Base-by-base conservation (phyloP, 2,329 filamentous ascomycete species). In the Ceratocystis harringtonii region DNA sequence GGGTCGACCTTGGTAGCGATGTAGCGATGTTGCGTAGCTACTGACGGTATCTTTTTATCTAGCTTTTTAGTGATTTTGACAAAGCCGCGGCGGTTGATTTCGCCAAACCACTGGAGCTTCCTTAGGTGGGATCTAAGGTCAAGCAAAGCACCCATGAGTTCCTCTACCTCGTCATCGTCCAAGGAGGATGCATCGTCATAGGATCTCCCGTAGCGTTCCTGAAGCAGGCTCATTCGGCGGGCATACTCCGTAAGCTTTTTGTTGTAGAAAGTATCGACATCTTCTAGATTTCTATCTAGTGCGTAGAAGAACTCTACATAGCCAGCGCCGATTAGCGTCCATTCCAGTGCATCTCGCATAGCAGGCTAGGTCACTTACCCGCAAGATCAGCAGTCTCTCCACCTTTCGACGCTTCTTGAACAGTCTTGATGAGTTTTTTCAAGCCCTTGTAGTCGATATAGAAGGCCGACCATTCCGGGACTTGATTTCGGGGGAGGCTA, bases 21-120 rank as follows among this genome's bases (percentile, higher is more conserved):
- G 72, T 97, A 99, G 66, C 86, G 84, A 73, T 89, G 86, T 77
- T 96, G 92, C 0, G 89, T 87, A 62, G 86, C 82, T 2, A 85
- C 84, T 58, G 84, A 81, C 1, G 87, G 81, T 2, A 96, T 84
- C 77, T 95, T 96, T 78, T 99, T 99, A 76, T 99, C 94, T 58
- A 96, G 79, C 76, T 99, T 99, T 79, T 99, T 99, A 63, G 94
- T 96, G 75, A 99, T 99, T 78, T 99, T 99, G 74, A 95, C 84
- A 72, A 99, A 99, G 1, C 94, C 94, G 69, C 90, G 83, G 63
- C 92, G 84, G 75, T 99, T 99, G 72, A 97, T 92, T 76, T 97
- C 92, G 62, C 92, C 92, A 73, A 97, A 99, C 92, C 92, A 97
- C 74, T 95, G 89, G 63, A 99, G 79, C 72, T 97, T 97, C 67